phyloP scores from a whole-genome alignment of 805 yeast species.

The Saccharomycopsis sp. region DNA sequence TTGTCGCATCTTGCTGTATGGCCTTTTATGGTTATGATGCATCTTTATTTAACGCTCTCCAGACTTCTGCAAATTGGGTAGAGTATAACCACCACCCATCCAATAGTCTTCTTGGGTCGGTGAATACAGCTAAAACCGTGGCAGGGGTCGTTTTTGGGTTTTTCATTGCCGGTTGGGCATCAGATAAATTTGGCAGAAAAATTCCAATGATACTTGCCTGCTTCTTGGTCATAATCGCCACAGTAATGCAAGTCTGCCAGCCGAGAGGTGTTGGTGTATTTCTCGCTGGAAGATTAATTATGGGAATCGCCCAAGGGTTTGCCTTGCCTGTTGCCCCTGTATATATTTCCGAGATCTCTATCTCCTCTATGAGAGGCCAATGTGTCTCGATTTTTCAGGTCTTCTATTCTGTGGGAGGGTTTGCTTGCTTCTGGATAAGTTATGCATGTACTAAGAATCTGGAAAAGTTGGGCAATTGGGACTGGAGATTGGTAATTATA shows the following conservation, averaged over 20 bases:
- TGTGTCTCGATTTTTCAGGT: slow-evolving; percentile 40
- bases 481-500: slow-evolving; percentile 38
- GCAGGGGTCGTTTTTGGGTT: slow-evolving; percentile 23
- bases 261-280: slow-evolving; percentile 19
- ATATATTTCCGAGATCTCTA: slow-evolving; percentile 37
- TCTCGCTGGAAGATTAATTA: slow-evolving; percentile 34
- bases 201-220: slow-evolving; percentile 19
- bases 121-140: slow-evolving; percentile 23
- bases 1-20: slow-evolving; percentile 24
- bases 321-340: slow-evolving; percentile 37
- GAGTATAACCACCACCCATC: slow-evolving; percentile 21
- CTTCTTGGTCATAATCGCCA: slow-evolving; percentile 15
- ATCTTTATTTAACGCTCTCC: slow-evolving; percentile 24
- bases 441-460: slow-evolving; percentile 34
- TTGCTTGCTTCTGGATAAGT: slow-evolving; percentile 39
- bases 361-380: slow-evolving; percentile 38
- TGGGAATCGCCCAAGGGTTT: slow-evolving; percentile 39
- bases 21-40: slow-evolving; percentile 25
- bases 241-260: slow-evolving; percentile 21
- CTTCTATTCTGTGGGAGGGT: slow-evolving; percentile 38
- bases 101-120: slow-evolving; percentile 22
- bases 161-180: slow-evolving; percentile 22
- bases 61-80: slow-evolving; percentile 22
- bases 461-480: slow-evolving; percentile 32
- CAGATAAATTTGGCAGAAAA: slow-evolving; percentile 22